phyloP scores from a whole-genome alignment of 257 asterid genomes.

The Ophiorrhiza pumila region DNA sequence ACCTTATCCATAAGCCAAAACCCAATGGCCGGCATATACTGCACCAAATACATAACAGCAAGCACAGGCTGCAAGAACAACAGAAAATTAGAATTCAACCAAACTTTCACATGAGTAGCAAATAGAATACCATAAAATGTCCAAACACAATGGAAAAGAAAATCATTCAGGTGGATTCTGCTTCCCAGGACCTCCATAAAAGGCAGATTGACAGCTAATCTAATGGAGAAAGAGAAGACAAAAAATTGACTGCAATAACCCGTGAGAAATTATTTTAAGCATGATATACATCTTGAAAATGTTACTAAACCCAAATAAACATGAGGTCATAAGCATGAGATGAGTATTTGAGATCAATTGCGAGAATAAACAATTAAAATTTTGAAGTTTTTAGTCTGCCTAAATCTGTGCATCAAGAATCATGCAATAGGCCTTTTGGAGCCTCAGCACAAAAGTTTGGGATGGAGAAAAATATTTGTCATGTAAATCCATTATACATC shows the following conservation, averaged over 20 bases:
- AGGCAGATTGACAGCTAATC: not conserved
- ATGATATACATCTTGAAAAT: not conserved
- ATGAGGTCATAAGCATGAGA: not conserved
- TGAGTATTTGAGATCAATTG: not conserved
- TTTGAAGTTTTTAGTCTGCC: not conserved
- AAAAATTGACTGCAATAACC: not conserved
- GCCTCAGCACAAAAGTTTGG: not conserved
- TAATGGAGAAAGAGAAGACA: not conserved
- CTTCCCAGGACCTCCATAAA: not conserved
- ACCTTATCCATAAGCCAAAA: conserved; percentile 99
- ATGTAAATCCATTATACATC: not conserved
- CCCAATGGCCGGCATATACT: conserved; percentile 77
- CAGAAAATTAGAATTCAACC: conserved; percentile 8
- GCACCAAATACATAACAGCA: conserved; percentile 86
- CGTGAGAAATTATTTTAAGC: not conserved
- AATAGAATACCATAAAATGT: not conserved
- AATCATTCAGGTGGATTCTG: not conserved
- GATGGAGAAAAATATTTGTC: not conserved
- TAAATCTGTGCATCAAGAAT: not conserved
- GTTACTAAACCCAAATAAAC: no score
- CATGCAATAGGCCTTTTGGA: not conserved
- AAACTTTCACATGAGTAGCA: not conserved
- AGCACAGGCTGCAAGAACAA: conserved; percentile 83
- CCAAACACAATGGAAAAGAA: not conserved
- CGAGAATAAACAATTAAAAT: not conserved